These are phyloP conservation scores for Backusella macrospora DNA, from an alignment of 192 early-diverging fungal species.

Conservation along the genomic window DNA sequence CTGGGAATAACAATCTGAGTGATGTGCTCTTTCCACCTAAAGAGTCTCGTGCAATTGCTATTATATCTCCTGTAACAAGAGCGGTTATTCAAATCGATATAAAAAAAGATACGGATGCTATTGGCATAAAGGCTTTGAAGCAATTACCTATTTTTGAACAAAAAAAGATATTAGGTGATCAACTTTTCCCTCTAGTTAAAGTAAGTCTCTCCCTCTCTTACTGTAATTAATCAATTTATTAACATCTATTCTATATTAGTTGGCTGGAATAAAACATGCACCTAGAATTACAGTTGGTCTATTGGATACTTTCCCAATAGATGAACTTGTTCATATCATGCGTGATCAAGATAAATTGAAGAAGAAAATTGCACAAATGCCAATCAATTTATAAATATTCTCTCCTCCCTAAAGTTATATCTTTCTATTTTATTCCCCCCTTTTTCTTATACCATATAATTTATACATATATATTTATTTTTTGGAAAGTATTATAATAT, in stretches of 20 bases:
- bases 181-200: conserved; percentile 46
- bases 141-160: conserved; percentile 31
- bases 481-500: too few relatives aligned
- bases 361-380: conserved; percentile 19
- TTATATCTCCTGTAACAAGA: neutral
- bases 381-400: neutral
- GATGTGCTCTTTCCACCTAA: neutral
- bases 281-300: conserved; percentile 45
- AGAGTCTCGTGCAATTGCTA: neutral
- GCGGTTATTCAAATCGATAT: neutral
- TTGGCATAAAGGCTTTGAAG: conserved; percentile 26
- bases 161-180: conserved; percentile 45
- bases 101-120: neutral
- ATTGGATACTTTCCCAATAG: conserved; percentile 39
- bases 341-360: conserved; percentile 37
- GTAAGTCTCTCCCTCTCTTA: conserved; percentile 18
- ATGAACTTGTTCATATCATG: conserved; percentile 41
- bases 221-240: neutral
- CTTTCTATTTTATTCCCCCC: too few relatives aligned
- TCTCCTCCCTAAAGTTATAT: too few relatives aligned
- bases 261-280: conserved; percentile 35
- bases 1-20: neutral
- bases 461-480: too few relatives aligned
- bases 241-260: conserved; percentile 7
- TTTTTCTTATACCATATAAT: too few relatives aligned